Conservation (phyloP, 2,329 filamentous ascomycete species). For the Microsporum audouinii region DNA sequence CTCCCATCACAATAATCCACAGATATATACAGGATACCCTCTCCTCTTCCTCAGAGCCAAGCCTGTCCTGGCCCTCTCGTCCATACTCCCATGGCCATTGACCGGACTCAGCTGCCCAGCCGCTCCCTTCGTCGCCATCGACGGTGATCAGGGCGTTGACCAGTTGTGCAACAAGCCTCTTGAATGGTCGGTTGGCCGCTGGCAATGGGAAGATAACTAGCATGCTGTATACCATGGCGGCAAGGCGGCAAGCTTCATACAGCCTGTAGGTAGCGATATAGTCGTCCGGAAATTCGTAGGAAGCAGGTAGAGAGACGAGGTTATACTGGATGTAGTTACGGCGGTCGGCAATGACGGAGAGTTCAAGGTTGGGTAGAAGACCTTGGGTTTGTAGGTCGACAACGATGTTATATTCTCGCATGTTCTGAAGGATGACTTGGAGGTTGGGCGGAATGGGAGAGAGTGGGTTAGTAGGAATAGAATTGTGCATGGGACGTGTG, state of each 20-base stretch:
- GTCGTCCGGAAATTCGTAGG: conserved; percentile 14
- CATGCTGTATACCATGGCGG: conserved; percentile 27
- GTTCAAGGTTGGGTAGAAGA: conserved; percentile 14
- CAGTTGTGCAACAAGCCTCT: conserved; percentile 21
- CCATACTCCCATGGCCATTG: background rate
- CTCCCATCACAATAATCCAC: conserved; percentile 30
- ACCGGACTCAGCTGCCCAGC: conserved; percentile 18
- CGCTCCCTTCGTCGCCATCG: conserved; percentile 13
- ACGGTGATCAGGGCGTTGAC: conserved; percentile 16
- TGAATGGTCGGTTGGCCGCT: conserved; percentile 27
- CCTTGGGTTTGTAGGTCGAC: conserved; percentile 17
- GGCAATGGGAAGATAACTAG: conserved; percentile 33
- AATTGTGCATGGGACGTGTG: conserved; percentile 13
- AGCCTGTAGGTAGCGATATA: conserved; percentile 14
- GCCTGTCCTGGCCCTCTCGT: background rate
- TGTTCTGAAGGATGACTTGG: conserved; percentile 16
- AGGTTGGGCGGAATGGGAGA: conserved; percentile 8
- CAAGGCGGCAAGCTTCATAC: conserved; percentile 29
- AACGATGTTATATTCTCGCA: conserved; percentile 20
- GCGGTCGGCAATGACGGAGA: conserved; percentile 22
- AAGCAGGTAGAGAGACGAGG: conserved; percentile 24
- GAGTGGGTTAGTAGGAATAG: conserved; percentile 1
- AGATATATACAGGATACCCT: conserved; percentile 17
- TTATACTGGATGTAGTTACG: conserved; percentile 31
- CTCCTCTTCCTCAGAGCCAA: background rate